Conservation (phyloP, 2,329 filamentous ascomycete species). For the Fusarium nodosum region DNA sequence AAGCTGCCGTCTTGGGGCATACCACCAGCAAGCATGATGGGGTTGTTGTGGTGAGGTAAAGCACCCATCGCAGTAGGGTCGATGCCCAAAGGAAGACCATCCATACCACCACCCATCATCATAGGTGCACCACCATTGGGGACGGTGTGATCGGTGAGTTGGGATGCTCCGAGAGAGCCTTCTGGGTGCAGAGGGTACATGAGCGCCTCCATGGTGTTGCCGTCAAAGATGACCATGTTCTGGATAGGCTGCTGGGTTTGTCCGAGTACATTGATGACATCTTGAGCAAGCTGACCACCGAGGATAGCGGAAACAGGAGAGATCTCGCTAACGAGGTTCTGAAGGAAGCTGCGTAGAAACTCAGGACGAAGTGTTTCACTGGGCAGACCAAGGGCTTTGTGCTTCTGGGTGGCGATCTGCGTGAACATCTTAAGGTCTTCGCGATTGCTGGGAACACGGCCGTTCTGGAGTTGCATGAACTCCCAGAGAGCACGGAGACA, state of each 20-base stretch:
- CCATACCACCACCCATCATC: conserved; percentile 45
- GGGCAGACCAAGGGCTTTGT: conserved; percentile 79
- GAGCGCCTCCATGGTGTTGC: conserved; percentile 80
- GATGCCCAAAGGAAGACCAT: conserved; percentile 44
- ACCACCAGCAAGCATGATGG: conserved; percentile 44
- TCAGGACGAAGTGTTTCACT: conserved; percentile 75
- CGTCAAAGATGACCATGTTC: conserved; percentile 94
- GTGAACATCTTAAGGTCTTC: conserved; percentile 83
- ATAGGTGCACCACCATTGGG: conserved; percentile 46
- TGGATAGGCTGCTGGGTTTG: conserved; percentile 94
- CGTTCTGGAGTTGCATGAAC: conserved; percentile 70
- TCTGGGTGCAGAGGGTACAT: conserved; percentile 87
- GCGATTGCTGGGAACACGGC: conserved; percentile 67
- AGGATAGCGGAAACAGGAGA: conserved; percentile 90
- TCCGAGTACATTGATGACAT: conserved; percentile 96
- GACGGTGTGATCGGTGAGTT: conserved; percentile 55
- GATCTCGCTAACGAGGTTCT: conserved; percentile 87
- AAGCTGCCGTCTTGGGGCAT: conserved; percentile 34
- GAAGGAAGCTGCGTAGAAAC: conserved; percentile 85
- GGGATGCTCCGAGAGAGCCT: conserved; percentile 64
- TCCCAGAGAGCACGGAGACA: conserved; percentile 93
- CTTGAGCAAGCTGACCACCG: conserved; percentile 91
- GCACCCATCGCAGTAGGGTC: conserved; percentile 46
- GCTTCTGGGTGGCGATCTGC: conserved; percentile 80
- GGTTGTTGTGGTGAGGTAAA: conserved; percentile 45